These are phyloP conservation scores for Aspergillus sp. DNA, from an alignment of 2,329 filamentous ascomycete species.

Conservation along the genomic window DNA sequence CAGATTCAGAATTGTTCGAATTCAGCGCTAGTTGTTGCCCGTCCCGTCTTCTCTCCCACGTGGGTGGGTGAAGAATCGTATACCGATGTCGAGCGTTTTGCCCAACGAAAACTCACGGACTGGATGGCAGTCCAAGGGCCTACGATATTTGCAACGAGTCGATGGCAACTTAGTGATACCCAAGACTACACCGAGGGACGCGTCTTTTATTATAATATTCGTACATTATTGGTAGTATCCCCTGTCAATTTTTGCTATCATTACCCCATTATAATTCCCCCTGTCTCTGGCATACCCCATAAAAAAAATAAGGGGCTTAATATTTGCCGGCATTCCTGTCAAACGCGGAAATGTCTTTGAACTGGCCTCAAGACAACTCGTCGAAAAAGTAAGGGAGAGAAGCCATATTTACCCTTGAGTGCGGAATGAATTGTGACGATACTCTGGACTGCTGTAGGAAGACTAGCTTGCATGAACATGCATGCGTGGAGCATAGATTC, in stretches of 20 bases:
- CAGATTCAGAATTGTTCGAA: background rate
- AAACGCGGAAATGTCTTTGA: background rate
- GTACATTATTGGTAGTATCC: background rate
- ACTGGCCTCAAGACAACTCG: background rate
- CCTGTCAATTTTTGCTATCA: background rate
- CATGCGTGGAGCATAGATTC: constrained; percentile 4
- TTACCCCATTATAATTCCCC: background rate
- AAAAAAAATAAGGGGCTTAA: background rate
- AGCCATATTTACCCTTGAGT: background rate
- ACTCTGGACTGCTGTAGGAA: constrained; percentile 2
- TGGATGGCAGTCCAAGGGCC: background rate
- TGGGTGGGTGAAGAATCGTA: constrained; percentile 6
- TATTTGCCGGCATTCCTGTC: background rate
- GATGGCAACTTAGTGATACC: background rate
- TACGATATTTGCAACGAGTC: background rate
- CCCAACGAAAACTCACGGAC: background rate
- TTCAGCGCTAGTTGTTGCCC: background rate
- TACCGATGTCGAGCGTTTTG: background rate
- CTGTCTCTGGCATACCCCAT: background rate
- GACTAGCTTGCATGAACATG: constrained; percentile 7
- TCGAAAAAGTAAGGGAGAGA: background rate
- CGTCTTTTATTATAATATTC: background rate
- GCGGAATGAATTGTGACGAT: background rate
- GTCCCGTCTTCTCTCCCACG: constrained; percentile 14
- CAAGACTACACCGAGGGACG: too few relatives aligned